Base-by-base conservation (phyloP, 306 rosid species). In the Vigna radiata region DNA sequence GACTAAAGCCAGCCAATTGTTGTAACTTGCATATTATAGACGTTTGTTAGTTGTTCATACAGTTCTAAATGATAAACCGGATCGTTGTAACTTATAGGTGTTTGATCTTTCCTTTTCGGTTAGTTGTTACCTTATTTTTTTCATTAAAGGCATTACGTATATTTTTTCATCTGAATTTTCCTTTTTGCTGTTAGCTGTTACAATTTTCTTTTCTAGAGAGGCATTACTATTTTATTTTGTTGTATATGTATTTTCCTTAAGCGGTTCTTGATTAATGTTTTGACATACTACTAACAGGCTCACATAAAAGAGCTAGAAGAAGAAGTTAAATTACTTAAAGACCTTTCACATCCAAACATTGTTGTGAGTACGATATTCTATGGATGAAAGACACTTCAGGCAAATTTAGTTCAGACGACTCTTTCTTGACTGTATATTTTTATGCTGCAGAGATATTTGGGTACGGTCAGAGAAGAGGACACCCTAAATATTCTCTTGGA, bases 221-320 rank as follows among this genome's bases (percentile, higher is more conserved):
- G 27, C 65, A 11, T 37, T 61, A 5, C 46, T 29, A 33, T 33
- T 61, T 8, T 6, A 36, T 14, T 61, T 31, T 61, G 44, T 15
- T 16, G 16, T 61, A 33, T 61, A 14, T 29, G 8, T 3, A 6
- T 59, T 59, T 25, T 27, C 36, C 50, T 50, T 72, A 49, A 56
- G 74, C 18, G 73, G 70, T 56, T 77, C 36, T 54, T 80, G 58
- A 61, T 61, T 61, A 23, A 70, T 75, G 29, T 80, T 73, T 80
- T 89, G 59, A 41, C 14, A 75, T 82, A 70, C 83, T 66, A 75
- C 65, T 66, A 76, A 73, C 83, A 96, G 99, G 90, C 91, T 77
- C 99, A 96, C 65, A 71, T 96, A 76, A 91, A 89, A 88, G 99
- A 96, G 83, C 99, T 96, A 48, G 99, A 96, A 86, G 99, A 96